Evolutionary conservation across 306 rosid genomes (phyloP).

Genomic region (Cicer pinnatifidum): DNA sequence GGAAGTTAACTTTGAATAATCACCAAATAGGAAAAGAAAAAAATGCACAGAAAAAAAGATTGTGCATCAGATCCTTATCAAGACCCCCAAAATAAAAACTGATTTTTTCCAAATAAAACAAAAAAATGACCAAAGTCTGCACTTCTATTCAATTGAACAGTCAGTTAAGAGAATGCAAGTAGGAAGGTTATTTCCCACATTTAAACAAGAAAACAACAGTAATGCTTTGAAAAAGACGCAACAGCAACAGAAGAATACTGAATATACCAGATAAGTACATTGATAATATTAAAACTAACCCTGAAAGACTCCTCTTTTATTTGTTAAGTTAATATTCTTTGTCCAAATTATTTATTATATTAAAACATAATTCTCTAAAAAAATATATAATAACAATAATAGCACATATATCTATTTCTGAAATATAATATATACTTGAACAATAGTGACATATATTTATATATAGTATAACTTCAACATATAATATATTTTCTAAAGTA

Average conservation of each 20-base stretch:
- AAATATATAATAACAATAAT: no score
- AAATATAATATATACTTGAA: no score
- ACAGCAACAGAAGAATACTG: slow-evolving; percentile 9
- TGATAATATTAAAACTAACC: not conserved
- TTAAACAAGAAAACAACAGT: slow-evolving; percentile 17
- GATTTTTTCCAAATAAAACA: slow-evolving; percentile 2
- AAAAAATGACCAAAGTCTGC: slow-evolving; percentile 9
- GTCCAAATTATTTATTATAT: no score
- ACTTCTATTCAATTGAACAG: slow-evolving; percentile 34
- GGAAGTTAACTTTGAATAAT: slow-evolving; percentile 4
- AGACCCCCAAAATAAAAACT: slow-evolving; percentile 25
- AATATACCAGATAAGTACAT: slow-evolving; percentile 2
- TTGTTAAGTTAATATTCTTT: no score
- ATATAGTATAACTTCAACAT: no score
- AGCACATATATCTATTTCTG: no score
- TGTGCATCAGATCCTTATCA: slow-evolving; percentile 18
- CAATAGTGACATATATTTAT: no score
- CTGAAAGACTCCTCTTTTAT: no score
- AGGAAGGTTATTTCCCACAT: not conserved
- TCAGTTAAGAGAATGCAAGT: slow-evolving; percentile 21
- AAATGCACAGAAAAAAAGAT: slow-evolving; percentile 19
- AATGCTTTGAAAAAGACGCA: slow-evolving; percentile 25
- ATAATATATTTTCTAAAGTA: no score
- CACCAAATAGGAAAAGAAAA: slow-evolving; percentile 6
- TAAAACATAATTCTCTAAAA: no score